A percentile compares a stretch with the other conserved stretches of the same genome.
Evolutionary conservation across 306 rosid genomes (phyloP).

Genomic region (Ormosia semicastrata): DNA sequence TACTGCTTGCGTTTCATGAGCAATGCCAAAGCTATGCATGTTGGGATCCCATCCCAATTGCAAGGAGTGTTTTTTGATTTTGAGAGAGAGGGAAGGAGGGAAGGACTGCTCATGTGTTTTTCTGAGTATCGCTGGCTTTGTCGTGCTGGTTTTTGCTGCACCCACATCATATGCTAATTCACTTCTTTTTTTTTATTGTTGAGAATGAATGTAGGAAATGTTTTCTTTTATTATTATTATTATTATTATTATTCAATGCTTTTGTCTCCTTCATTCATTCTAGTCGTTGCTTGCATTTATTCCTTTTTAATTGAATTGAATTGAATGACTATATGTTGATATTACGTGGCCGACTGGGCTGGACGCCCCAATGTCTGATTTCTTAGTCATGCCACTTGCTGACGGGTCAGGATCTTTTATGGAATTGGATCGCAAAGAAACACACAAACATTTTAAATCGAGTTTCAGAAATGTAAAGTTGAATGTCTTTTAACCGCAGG

Average conservation of each 20-base stretch:
- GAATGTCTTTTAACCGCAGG: no score
- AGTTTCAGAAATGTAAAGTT: no score
- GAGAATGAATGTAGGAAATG: constrained; percentile 6
- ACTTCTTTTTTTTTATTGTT: not conserved
- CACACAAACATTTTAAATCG: no score
- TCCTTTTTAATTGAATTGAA: not conserved
- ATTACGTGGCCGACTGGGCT: not conserved
- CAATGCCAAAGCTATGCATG: not conserved
- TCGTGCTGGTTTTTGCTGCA: constrained; percentile 5
- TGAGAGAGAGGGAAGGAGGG: no score
- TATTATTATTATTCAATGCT: not conserved
- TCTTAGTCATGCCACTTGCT: not conserved
- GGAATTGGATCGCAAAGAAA: no score
- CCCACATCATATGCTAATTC: not conserved
- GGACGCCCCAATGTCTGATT: not conserved
- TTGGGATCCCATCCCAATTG: not conserved
- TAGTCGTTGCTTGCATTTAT: constrained; percentile 13
- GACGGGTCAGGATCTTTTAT: not conserved
- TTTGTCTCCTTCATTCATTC: not conserved
- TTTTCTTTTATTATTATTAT: not conserved
- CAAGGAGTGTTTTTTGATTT: not conserved
- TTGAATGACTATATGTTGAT: not conserved
- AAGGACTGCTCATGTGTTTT: not conserved
- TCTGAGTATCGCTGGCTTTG: not conserved
- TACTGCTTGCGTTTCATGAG: constrained; percentile 71